Base-by-base conservation (phyloP, 208 protist genomes). In the Angomonas desouzai region DNA sequence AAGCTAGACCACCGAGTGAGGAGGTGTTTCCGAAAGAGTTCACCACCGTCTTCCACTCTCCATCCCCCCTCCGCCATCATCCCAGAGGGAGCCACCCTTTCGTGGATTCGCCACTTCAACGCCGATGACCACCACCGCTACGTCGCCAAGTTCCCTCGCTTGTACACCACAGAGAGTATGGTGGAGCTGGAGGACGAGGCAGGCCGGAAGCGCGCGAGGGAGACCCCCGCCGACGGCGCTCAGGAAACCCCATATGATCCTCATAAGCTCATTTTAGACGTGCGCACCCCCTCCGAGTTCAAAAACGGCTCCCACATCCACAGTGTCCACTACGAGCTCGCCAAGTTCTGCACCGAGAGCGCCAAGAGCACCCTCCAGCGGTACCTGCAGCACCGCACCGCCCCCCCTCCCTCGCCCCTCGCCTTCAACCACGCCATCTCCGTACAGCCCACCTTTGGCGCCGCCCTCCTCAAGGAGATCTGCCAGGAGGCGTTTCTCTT, bases 241-340 rank as follows among this genome's bases (percentile, higher is more conserved):
- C 6, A 43, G 6, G 36, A 43, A 18, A 43, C n/a, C n/a, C n/a
- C n/a, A n/a, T n/a, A 43, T 51, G 20, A 23, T 51, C 45, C 10
- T 51, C 45, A 51, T 51, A 51, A 56, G 22, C 61, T 92, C 23
- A 76, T 90, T 27, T 51, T 94, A 13, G 85, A 91, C 40, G 79
- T 85, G 66, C 85, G 88, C 27, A 90, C 85, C 10, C 72, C 82
- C 23, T 94, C 81, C 69, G 84, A 94, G 72, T 91, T 92, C 64
- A 79, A 77, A 55, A 89, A 89, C 55, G 88, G 85, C 66, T 94
- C 85, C 9, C 85, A 91, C 57, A 73, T 79, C 40, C 71, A 83
- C 59, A 89, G 82, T 62, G 73, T 87, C 38, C 76, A 86, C 60
- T 59, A 85, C 43, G 63, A 78, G 48, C 66, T 91, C 33, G 55